These are phyloP conservation scores for Xylogone sp. DNA, from an alignment of 2,329 filamentous ascomycete genomes.

Conservation along the genomic window DNA sequence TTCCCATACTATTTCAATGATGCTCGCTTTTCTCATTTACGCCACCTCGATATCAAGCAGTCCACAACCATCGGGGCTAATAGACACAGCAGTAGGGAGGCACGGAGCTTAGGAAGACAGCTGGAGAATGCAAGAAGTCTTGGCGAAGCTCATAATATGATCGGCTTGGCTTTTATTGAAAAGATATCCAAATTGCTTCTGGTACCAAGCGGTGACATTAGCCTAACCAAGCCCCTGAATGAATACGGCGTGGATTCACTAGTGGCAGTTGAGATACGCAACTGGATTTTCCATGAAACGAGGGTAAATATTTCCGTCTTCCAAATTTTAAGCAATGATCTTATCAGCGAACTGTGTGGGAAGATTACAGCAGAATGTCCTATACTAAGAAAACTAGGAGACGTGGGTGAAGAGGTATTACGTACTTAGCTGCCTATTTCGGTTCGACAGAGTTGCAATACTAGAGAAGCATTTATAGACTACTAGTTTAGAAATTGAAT, in stretches of 20 bases:
- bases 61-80: background rate
- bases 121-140: background rate
- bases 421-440: too few relatives aligned
- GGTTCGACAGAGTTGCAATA: too few relatives aligned
- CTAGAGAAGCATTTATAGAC: too few relatives aligned
- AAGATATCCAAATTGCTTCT: background rate
- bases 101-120: background rate
- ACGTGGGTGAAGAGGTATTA: too few relatives aligned
- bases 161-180: background rate
- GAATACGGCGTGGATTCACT: slow-evolving; percentile 50
- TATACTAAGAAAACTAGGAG: background rate
- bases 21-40: slow-evolving; percentile 45
- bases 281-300: slow-evolving; percentile 41
- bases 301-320: slow-evolving; percentile 43
- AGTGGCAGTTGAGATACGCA: slow-evolving; percentile 48
- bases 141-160: background rate
- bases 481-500: too few relatives aligned
- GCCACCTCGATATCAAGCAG: slow-evolving; percentile 36
- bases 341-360: background rate
- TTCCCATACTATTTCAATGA: slow-evolving; percentile 53
- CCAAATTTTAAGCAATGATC: slow-evolving; percentile 37
- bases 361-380: background rate
- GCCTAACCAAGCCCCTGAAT: slow-evolving; percentile 17
- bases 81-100: background rate
- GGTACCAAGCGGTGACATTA: slow-evolving; percentile 22